A percentile compares a stretch with the other conserved stretches of the same genome.
phyloP scores from a whole-genome alignment of 768 basidiomycete species.

The Arthromyces matolae region DNA sequence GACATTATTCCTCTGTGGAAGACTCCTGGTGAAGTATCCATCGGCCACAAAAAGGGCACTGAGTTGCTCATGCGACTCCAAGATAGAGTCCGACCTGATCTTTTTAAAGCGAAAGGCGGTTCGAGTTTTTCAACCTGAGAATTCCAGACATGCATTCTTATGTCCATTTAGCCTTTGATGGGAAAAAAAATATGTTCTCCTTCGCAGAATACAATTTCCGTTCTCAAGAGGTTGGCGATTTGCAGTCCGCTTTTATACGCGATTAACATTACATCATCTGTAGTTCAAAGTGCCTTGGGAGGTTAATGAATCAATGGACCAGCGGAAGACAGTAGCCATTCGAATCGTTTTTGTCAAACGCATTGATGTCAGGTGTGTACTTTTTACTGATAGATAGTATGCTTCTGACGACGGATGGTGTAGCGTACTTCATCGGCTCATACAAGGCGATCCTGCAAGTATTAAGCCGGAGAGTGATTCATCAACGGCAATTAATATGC shows the following conservation, averaged over 20 bases:
- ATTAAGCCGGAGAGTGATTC: constrained; percentile 18
- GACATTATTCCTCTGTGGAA: constrained; percentile 23
- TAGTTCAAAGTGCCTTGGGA: constrained; percentile 24
- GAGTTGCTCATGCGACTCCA: constrained; percentile 31
- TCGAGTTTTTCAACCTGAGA: constrained; percentile 1
- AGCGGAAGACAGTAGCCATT: constrained; percentile 17
- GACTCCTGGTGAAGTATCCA: constrained; percentile 12
- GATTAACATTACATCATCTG: not conserved
- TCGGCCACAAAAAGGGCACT: constrained; percentile 25
- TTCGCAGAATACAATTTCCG: constrained; percentile 17
- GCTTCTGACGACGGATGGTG: too few relatives aligned
- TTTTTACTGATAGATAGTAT: too few relatives aligned
- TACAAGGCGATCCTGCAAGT: constrained; percentile 10
- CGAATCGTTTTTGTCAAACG: constrained; percentile 23
- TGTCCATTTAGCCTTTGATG: constrained; percentile 26
- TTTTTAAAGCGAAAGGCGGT: constrained; percentile 27
- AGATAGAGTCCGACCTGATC: constrained; percentile 14
- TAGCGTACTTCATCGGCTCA: constrained; percentile 14
- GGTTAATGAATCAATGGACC: not conserved
- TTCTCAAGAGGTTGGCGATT: constrained; percentile 17
- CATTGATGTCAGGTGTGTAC: constrained; percentile 20
- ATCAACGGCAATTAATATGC: constrained; percentile 26
- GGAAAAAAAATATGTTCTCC: constrained; percentile 31
- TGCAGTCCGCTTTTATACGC: not conserved
- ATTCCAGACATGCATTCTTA: not conserved